Percentiles rank a stretch among this genome's conserved stretches.
phyloP scores from a whole-genome alignment of 2,329 filamentous ascomycete species.

The Westerdykella aurantiaca region DNA sequence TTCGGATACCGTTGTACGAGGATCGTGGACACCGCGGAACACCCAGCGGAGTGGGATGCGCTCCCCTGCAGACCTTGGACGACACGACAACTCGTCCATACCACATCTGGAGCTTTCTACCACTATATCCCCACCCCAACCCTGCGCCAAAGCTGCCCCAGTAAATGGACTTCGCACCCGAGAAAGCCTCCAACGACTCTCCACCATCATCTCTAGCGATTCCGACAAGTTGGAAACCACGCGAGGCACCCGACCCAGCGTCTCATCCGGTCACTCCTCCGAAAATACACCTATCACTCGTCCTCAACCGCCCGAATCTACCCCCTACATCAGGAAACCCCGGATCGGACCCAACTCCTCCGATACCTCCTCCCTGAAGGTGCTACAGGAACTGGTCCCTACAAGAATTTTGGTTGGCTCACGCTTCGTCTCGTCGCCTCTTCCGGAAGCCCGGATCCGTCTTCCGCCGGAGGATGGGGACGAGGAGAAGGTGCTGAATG shows the following conservation, averaged over 20 bases:
- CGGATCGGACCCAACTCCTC: no score
- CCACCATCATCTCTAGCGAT: slow-evolving; percentile 31
- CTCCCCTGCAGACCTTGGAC: no score
- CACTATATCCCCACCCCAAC: neutral
- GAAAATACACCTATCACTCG: no score
- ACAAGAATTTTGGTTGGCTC: slow-evolving; percentile 29
- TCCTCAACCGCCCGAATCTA: neutral
- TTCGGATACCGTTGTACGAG: slow-evolving; percentile 17
- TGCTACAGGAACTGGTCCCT: slow-evolving; percentile 37
- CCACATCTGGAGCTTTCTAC: no score
- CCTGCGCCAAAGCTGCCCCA: slow-evolving; percentile 9
- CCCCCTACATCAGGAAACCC: slow-evolving; percentile 10
- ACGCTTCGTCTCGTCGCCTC: slow-evolving; percentile 34
- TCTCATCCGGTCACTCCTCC: no score
- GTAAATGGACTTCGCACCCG: slow-evolving; percentile 20
- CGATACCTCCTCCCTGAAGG: slow-evolving; percentile 35
- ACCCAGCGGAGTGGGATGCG: no score
- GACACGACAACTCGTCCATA: no score
- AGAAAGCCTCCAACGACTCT: slow-evolving; percentile 27
- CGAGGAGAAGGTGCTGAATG: slow-evolving; percentile 17
- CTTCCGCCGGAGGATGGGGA: slow-evolving; percentile 29
- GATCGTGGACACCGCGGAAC: neutral
- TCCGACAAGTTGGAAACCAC: slow-evolving; percentile 10
- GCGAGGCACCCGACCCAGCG: no score
- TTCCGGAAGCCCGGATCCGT: slow-evolving; percentile 34